A percentile compares a stretch with the other conserved stretches of the same genome.
Conservation (phyloP, 495 filamentous ascomycete genomes). For the Trichocladium uniseriatum region DNA sequence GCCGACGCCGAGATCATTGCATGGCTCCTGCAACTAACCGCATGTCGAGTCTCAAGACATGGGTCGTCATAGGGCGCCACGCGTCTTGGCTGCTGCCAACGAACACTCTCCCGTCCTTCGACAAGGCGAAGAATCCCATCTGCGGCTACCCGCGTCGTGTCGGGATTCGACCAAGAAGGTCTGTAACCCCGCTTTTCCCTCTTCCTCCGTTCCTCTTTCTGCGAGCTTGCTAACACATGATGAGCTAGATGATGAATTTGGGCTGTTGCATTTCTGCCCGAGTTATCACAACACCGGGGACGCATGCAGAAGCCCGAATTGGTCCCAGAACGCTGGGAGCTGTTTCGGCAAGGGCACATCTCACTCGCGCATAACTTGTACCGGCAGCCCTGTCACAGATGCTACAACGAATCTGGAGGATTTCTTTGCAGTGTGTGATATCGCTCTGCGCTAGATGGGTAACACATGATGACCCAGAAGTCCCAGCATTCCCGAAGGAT, state of each 20-base stretch:
- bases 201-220: not conserved
- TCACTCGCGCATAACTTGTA: too few relatives aligned
- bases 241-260: not conserved
- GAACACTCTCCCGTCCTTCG: conserved; percentile 8
- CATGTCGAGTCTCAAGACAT: not conserved
- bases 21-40: conserved; percentile 14
- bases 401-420: too few relatives aligned
- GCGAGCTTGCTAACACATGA: conserved; percentile 1
- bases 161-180: conserved; percentile 3
- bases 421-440: too few relatives aligned
- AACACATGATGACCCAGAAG: not conserved
- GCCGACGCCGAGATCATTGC: conserved; percentile 13
- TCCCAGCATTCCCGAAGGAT: conserved; percentile 1
- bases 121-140: not conserved
- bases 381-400: too few relatives aligned
- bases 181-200: not conserved
- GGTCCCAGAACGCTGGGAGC: conserved; percentile 5
- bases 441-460: not conserved
- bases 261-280: not conserved
- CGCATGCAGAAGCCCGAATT: conserved; percentile 7
- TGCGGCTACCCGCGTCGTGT: conserved; percentile 9
- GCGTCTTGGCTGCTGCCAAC: not conserved
- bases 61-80: conserved; percentile 12
- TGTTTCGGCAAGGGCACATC: conserved; percentile 14
- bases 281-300: not conserved